A percentile compares a stretch with the other conserved stretches of the same genome.
phyloP scores from a whole-genome alignment of 495 filamentous ascomycete species.

The Terfezia claveryi region DNA sequence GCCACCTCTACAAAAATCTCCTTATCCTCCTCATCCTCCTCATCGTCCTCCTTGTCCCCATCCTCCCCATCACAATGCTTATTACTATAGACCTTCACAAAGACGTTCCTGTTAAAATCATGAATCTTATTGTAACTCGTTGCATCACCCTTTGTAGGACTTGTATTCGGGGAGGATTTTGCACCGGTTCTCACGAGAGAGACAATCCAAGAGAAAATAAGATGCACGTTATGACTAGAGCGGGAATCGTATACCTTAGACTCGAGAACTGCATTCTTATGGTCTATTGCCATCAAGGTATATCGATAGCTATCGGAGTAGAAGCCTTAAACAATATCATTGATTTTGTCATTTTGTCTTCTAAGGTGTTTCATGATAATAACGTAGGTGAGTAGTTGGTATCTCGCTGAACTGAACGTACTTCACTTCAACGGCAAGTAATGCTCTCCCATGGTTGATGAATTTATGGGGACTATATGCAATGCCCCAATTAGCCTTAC shows the following conservation, averaged over 20 bases:
- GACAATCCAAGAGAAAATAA: conserved; percentile 2
- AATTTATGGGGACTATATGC: too few species aligned
- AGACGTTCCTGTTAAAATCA: too few species aligned
- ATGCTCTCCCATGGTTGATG: too few species aligned
- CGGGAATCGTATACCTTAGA: neutral
- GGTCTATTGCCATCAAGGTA: neutral
- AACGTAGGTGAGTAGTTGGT: conserved; percentile 1
- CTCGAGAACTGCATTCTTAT: neutral
- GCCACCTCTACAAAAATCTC: too few species aligned
- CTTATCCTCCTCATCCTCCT: too few species aligned
- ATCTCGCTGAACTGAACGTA: neutral
- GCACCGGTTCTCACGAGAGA: neutral
- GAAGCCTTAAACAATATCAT: conserved; percentile 1
- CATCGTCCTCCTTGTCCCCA: too few species aligned
- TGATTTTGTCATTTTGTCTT: neutral
- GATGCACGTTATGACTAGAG: neutral
- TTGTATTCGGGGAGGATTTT: neutral
- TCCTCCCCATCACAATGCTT: too few species aligned
- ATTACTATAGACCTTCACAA: too few species aligned
- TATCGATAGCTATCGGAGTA: conserved; percentile 3
- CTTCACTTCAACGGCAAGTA: conserved; percentile 3
- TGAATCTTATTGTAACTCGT: too few species aligned
- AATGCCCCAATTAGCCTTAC: too few species aligned
- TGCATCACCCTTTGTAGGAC: neutral
- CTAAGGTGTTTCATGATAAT: neutral